phyloP scores from a whole-genome alignment of 108 stramenopile genomes.

The Phaeodactylum tricornutum region DNA sequence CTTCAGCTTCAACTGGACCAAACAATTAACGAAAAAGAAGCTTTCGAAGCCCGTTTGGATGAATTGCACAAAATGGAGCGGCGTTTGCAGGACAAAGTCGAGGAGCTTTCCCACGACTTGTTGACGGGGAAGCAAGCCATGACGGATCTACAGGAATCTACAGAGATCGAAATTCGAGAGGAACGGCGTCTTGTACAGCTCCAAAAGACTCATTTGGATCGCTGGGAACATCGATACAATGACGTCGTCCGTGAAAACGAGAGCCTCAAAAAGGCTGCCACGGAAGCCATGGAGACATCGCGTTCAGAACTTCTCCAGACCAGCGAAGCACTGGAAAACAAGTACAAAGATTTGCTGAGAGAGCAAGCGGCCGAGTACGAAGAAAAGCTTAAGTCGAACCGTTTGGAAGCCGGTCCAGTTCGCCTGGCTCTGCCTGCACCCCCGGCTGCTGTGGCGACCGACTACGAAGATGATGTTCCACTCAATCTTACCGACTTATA shows the following conservation, averaged over 20 bases:
- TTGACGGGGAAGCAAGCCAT: conserved; percentile 33
- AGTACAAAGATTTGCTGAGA: conserved; percentile 30
- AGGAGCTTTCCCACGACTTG: conserved; percentile 19
- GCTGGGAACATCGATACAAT: conserved; percentile 35
- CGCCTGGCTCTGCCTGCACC: neutral
- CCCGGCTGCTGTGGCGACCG: conserved; percentile 10
- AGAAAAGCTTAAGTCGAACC: conserved; percentile 26
- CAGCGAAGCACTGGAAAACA: conserved; percentile 19
- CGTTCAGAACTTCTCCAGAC: conserved; percentile 16
- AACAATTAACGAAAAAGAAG: conserved; percentile 22
- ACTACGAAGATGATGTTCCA: conserved; percentile 34
- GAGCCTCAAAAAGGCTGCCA: conserved; percentile 32
- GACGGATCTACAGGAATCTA: conserved; percentile 20
- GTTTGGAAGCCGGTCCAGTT: neutral
- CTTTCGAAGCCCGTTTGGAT: conserved; percentile 10
- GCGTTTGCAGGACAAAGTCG: conserved; percentile 26
- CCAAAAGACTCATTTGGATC: conserved; percentile 53
- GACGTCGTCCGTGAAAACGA: conserved; percentile 30
- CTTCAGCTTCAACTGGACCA: conserved; percentile 29
- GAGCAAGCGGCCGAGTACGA: conserved; percentile 37
- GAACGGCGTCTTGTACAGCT: conserved; percentile 43
- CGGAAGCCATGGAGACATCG: conserved; percentile 32
- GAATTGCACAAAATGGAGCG: conserved; percentile 20
- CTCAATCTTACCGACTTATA: conserved; percentile 63
- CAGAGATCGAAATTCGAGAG: conserved; percentile 40